These are phyloP conservation scores for Colletotrichum sp. DNA, from an alignment of 2,329 filamentous ascomycete species.

Conservation along the genomic window DNA sequence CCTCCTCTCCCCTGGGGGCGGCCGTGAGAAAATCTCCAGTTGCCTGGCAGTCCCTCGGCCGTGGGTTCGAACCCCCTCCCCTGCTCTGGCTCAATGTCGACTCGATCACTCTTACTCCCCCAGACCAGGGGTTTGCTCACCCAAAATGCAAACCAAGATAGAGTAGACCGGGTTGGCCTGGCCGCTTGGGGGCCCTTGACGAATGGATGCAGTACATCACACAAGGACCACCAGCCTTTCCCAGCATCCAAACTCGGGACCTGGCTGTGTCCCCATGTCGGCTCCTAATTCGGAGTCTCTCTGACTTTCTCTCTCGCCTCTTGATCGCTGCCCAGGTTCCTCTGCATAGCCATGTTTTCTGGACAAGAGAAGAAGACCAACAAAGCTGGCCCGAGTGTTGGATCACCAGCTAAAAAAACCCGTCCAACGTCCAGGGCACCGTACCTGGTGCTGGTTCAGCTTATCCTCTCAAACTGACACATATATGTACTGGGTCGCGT, in stretches of 20 bases:
- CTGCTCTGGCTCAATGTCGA: neutral
- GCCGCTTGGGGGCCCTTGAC: neutral
- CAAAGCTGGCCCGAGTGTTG: constrained; percentile 14
- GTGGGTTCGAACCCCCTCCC: constrained; percentile 4
- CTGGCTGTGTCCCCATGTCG: constrained; percentile 2
- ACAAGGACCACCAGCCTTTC: neutral
- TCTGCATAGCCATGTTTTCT: neutral
- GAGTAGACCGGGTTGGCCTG: constrained; percentile 4
- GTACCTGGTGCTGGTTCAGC: constrained; percentile 13
- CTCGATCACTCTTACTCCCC: neutral
- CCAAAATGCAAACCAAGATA: constrained; percentile 10
- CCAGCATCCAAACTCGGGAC: neutral
- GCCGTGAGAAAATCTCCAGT: constrained; percentile 1
- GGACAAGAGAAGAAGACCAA: neutral
- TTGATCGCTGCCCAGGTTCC: neutral
- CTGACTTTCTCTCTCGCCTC: neutral
- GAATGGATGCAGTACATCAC: neutral
- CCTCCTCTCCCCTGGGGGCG: neutral
- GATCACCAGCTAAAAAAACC: constrained; percentile 2
- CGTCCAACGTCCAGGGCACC: constrained; percentile 1
- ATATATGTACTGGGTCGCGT: constrained; percentile 19
- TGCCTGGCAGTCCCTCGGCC: constrained; percentile 15
- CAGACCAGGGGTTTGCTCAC: neutral
- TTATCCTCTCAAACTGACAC: constrained; percentile 11
- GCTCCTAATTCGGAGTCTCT: constrained; percentile 6